phyloP scores from a whole-genome alignment of 2,329 filamentous ascomycete species.

The Cercospora berteroae region DNA sequence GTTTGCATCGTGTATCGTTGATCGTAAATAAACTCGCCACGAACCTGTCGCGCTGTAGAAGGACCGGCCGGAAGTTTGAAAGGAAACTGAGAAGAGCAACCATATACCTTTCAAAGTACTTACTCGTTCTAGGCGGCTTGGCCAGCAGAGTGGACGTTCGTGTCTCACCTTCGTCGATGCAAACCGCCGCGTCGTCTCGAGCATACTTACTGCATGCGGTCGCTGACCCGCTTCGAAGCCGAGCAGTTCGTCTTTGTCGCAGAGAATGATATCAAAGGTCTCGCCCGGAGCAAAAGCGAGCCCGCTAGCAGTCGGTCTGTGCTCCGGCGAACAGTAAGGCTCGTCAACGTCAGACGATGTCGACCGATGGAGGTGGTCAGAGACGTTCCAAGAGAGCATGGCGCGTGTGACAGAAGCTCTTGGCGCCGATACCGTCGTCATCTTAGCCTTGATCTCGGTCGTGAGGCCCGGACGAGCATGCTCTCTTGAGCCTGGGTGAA shows the following conservation, averaged over 20 bases:
- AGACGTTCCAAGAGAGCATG: neutral
- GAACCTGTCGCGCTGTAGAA: constrained; percentile 11
- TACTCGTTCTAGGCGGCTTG: neutral
- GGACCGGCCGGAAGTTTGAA: neutral
- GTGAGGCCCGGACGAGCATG: neutral
- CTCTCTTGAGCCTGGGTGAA: constrained; percentile 1
- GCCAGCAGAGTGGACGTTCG: neutral
- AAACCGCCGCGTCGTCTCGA: neutral
- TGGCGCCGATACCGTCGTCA: constrained; percentile 3
- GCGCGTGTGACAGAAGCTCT: neutral
- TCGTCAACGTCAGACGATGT: constrained; percentile 1
- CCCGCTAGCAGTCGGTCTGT: neutral
- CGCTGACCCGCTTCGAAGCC: neutral
- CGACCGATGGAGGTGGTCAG: neutral
- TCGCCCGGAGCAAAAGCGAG: neutral
- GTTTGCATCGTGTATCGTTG: constrained; percentile 10
- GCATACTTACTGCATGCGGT: neutral
- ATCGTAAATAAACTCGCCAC: neutral
- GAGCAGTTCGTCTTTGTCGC: neutral
- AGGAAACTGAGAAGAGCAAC: neutral
- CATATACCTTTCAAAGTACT: neutral
- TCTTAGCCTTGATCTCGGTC: neutral
- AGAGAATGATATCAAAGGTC: neutral
- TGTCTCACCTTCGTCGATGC: constrained; percentile 4
- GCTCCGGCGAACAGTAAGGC: neutral